These are phyloP conservation scores for Vicia faba DNA, from an alignment of 306 rosid genomes.

Conservation along the genomic window DNA sequence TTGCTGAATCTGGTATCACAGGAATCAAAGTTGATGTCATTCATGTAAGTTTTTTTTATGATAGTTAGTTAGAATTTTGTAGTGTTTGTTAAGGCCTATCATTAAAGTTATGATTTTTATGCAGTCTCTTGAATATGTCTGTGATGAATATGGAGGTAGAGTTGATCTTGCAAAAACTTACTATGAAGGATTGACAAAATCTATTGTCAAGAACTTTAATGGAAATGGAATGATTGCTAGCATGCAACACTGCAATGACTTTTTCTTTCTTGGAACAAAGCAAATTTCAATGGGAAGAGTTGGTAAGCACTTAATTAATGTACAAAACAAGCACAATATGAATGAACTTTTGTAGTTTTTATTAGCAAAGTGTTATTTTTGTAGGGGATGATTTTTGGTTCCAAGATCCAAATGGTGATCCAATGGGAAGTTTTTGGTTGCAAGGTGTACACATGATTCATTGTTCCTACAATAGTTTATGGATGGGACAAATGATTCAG, in stretches of 20 bases:
- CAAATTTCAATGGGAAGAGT: conserved; percentile 74
- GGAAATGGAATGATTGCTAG: conserved; percentile 82
- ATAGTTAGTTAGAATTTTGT: background rate
- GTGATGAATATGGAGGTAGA: conserved; percentile 81
- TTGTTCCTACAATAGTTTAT: conserved; percentile 87
- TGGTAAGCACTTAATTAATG: conserved; percentile 49
- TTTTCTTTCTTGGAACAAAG: conserved; percentile 81
- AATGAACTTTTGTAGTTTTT: background rate
- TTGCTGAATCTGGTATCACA: conserved; percentile 66
- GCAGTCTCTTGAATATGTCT: conserved; percentile 69
- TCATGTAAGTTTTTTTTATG: conserved; percentile 59
- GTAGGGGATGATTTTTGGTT: conserved; percentile 96
- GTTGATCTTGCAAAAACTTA: conserved; percentile 79
- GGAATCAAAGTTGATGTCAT: conserved; percentile 90
- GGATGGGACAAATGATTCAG: conserved; percentile 91
- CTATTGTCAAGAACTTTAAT: conserved; percentile 71
- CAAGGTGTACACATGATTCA: conserved; percentile 94
- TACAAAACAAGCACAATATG: background rate
- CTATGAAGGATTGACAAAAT: conserved; percentile 61
- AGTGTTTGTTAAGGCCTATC: background rate
- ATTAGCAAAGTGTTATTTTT: background rate
- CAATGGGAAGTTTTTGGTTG: conserved; percentile 83
- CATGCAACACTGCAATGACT: conserved; percentile 97
- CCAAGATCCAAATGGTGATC: conserved; percentile 87
- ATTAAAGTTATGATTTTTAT: background rate